Evolutionary conservation across 495 filamentous ascomycete genomes (phyloP).

Genomic region (Tuber aestivum): DNA sequence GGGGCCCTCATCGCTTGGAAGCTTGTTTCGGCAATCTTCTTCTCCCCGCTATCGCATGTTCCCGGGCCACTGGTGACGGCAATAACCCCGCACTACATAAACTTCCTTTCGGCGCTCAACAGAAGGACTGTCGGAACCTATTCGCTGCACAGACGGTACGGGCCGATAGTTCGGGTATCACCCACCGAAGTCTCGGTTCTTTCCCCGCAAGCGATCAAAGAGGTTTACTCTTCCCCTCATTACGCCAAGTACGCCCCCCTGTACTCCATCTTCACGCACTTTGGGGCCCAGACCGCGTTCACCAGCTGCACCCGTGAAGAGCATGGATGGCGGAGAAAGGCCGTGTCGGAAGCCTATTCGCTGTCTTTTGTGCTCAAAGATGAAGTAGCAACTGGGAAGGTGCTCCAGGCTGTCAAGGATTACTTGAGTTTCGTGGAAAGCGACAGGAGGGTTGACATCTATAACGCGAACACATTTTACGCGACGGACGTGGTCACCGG

Average conservation of each 20-base stretch:
- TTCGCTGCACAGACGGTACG: constrained; percentile 12
- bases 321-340: constrained; percentile 22
- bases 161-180: constrained; percentile 10
- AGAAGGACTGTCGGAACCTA: neutral
- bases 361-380: constrained; percentile 12
- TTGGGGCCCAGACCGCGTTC: constrained; percentile 18
- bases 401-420: constrained; percentile 10
- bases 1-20: neutral
- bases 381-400: constrained; percentile 15
- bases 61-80: neutral
- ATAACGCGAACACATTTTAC: constrained; percentile 19
- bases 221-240: constrained; percentile 17
- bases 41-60: constrained; percentile 17
- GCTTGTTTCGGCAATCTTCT: constrained; percentile 3
- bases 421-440: constrained; percentile 12
- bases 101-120: constrained; percentile 9
- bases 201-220: constrained; percentile 12
- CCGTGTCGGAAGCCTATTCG: constrained; percentile 14
- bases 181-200: constrained; percentile 18
- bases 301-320: constrained; percentile 7
- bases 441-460: constrained; percentile 14
- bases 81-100: constrained; percentile 14
- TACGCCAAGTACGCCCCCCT: constrained; percentile 15
- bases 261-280: constrained; percentile 17
- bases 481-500: constrained; percentile 14